These are phyloP conservation scores for Letharia columbiana DNA, from an alignment of 495 filamentous ascomycete species.

Conservation along the genomic window DNA sequence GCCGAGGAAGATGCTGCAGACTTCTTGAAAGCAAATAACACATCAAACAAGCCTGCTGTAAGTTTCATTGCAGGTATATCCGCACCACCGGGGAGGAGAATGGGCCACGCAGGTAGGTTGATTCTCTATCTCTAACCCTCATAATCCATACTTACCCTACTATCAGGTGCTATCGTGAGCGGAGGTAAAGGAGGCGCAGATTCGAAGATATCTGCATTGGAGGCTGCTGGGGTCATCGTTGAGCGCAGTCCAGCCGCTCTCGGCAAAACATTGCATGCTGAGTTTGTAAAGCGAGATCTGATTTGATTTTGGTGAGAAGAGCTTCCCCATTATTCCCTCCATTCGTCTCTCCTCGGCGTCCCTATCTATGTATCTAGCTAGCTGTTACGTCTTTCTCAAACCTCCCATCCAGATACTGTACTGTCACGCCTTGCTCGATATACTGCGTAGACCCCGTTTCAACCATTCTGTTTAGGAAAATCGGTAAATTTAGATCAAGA, in stretches of 20 bases:
- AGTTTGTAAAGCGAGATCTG: constrained; percentile 94
- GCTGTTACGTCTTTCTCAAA: constrained; percentile 1
- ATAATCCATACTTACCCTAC: constrained; percentile 17
- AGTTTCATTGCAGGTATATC: constrained; percentile 98
- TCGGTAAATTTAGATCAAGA: too few relatives aligned
- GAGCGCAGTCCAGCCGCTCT: constrained; percentile 88
- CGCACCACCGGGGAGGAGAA: constrained; percentile 88
- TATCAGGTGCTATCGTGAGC: constrained; percentile 75
- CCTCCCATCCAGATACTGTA: background rate
- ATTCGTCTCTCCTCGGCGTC: background rate
- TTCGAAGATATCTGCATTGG: constrained; percentile 92
- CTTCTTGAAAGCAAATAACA: constrained; percentile 87
- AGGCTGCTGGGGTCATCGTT: constrained; percentile 88
- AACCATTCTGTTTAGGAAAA: background rate
- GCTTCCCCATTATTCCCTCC: constrained; percentile 3
- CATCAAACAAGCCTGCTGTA: constrained; percentile 87
- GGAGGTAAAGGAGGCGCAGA: constrained; percentile 96
- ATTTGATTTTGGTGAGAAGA: constrained; percentile 48
- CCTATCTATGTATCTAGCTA: background rate
- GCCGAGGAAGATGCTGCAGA: constrained; percentile 98
- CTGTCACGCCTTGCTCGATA: background rate
- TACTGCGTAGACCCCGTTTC: background rate
- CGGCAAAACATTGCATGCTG: constrained; percentile 83
- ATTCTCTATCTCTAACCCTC: background rate
- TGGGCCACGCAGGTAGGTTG: constrained; percentile 81